Evolutionary conservation across 1,284 basidiomycete genomes (phyloP), one percentile per base, ranked within the genome.

Genomic region (Leccinum pallidistipes): DNA sequence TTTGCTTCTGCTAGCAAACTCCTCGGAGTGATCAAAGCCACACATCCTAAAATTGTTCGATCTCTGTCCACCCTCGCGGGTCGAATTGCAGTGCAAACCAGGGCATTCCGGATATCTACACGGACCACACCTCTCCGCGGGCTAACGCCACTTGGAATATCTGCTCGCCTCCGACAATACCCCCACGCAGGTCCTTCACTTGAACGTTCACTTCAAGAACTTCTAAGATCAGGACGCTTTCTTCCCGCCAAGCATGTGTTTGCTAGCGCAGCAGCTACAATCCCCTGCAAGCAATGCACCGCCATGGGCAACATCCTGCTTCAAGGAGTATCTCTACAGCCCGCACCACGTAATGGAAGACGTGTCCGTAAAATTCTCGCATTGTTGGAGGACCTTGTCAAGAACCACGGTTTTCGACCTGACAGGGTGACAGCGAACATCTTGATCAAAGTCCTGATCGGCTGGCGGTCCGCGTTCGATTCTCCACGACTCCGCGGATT

Each of bases 381-480:
- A 6, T 71, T 77, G 24, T 76, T 82, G 62, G 71, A 77, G 36
- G 63, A 74, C 31, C 77, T 89, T 34, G 68, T 76, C 29, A 57
- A 73, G 31, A 64, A 75, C 49, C 75, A 78, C 50, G 77, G 70
- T 5, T 87, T 88, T 68, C 70, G 69, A 11, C 81, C 84, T 8
- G 88, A 91, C 67, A 80, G 85, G 16, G 78, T 88, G 40, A 90
- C 90, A 7, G 71, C 82, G 59, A 91, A 91, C 65, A 82, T 89
- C 55, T 52, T 90, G 31, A 61, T 89, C 62, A 87, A 85, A 68
- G 79, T 77, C 3, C 71, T 86, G 57, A 70, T 90, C 55, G 71
- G 71, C n/a, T 85, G 83, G 82, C 73, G 70, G 29, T 64, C 66
- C 1, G 74, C 75, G 11, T 71, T 86, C 34, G 76, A 81, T 62